phyloP scores from a whole-genome alignment of 2,329 filamentous ascomycete genomes.

The Neonectria coccinea region DNA sequence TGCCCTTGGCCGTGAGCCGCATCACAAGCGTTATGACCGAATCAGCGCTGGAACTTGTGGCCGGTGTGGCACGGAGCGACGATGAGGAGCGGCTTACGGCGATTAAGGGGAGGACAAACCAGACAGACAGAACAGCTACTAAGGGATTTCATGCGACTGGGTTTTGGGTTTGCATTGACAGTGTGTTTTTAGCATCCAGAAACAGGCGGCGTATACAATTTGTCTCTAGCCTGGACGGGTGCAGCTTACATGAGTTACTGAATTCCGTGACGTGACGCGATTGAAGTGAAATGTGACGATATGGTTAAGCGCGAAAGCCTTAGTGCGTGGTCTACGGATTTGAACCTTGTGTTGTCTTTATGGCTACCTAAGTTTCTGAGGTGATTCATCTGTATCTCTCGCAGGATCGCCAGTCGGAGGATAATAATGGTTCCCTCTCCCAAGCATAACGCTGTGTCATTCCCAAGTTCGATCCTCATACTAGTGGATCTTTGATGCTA shows the following conservation, averaged over 20 bases:
- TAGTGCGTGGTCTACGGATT: background rate
- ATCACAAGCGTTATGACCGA: conserved; percentile 31
- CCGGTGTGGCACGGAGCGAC: conserved; percentile 43
- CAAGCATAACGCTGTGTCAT: background rate
- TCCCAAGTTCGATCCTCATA: background rate
- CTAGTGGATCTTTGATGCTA: background rate
- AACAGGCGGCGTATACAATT: conserved; percentile 49
- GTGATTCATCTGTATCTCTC: background rate
- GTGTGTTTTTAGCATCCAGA: conserved; percentile 48
- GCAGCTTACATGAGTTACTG: background rate
- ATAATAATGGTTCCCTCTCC: background rate
- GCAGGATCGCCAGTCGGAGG: background rate
- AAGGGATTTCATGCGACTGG: conserved; percentile 54
- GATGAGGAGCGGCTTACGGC: conserved; percentile 39
- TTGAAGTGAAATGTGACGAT: conserved; percentile 1
- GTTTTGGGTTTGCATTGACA: conserved; percentile 54
- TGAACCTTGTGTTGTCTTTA: too few species aligned
- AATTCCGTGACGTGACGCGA: conserved; percentile 1
- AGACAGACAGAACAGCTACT: conserved; percentile 54
- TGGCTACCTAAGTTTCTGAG: background rate
- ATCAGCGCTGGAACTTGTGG: conserved; percentile 40
- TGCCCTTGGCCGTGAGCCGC: conserved; percentile 36
- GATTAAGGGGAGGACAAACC: conserved; percentile 48
- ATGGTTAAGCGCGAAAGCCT: background rate
- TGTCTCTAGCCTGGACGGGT: conserved; percentile 40